Conservation (phyloP, 2,329 filamentous ascomycete species). For the Epichloe amarillans region DNA sequence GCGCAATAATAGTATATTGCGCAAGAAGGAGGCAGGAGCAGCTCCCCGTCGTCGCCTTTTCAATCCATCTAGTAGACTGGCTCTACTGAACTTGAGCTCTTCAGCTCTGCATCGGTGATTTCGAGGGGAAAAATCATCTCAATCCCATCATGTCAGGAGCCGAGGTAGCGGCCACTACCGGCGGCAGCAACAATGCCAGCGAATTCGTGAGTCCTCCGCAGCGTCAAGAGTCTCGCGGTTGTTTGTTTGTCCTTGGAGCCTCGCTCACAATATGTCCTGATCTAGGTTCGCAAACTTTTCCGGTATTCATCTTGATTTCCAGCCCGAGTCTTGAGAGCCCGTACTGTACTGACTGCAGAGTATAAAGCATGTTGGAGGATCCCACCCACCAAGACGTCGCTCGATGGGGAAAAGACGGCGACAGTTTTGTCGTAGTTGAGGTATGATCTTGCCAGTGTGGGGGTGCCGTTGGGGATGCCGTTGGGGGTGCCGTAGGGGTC, state of each 20-base stretch:
- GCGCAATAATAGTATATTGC: neutral
- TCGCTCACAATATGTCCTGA: neutral
- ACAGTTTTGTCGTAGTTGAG: slow-evolving; percentile 95
- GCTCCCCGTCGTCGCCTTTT: neutral
- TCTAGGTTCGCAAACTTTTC: slow-evolving; percentile 91
- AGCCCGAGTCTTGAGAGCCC: neutral
- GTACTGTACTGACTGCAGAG: slow-evolving; percentile 8
- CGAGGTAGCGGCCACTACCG: slow-evolving; percentile 20
- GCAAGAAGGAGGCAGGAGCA: neutral
- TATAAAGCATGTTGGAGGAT: slow-evolving; percentile 70
- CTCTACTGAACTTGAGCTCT: neutral
- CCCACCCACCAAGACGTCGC: slow-evolving; percentile 86
- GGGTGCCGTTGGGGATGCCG: no score
- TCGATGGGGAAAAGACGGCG: slow-evolving; percentile 85
- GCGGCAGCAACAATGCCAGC: slow-evolving; percentile 66
- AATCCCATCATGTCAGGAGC: slow-evolving; percentile 19
- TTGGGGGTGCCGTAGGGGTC: no score
- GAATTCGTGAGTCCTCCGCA: slow-evolving; percentile 64
- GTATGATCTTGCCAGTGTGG: slow-evolving; percentile 29
- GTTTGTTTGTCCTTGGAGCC: neutral
- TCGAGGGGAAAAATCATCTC: neutral
- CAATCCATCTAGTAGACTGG: neutral
- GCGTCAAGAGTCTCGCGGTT: neutral
- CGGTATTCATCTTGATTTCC: slow-evolving; percentile 47
- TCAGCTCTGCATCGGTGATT: neutral